phyloP scores from a whole-genome alignment of 306 rosid genomes.

The Astragalus glycyphyllos region DNA sequence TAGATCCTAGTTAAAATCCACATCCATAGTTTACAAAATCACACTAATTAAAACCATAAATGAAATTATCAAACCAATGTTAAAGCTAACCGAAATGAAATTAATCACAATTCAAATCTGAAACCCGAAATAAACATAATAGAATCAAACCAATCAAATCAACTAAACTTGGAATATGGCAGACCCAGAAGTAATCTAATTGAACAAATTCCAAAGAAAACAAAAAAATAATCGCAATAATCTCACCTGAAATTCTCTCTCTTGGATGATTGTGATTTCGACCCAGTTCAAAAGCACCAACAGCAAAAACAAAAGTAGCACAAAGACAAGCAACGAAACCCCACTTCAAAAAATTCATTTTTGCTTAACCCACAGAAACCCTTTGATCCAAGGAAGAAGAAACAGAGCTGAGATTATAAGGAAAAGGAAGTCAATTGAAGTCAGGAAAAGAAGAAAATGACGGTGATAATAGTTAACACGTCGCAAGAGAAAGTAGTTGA shows the following conservation, averaged over 20 bases:
- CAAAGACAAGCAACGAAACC: slow-evolving; percentile 56
- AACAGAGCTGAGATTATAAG: slow-evolving; percentile 28
- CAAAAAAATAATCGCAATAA: slow-evolving; percentile 25
- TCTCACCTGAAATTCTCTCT: slow-evolving; percentile 89
- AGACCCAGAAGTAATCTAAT: slow-evolving; percentile 20
- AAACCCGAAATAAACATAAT: slow-evolving; percentile 29
- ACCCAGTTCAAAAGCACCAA: slow-evolving; percentile 61
- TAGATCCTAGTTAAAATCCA: slow-evolving; percentile 48
- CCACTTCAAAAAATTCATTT: slow-evolving; percentile 63
- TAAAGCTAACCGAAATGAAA: neutral
- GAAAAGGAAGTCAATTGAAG: slow-evolving; percentile 36
- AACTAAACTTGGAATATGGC: neutral
- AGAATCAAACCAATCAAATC: slow-evolving; percentile 14
- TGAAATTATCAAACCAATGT: slow-evolving; percentile 22
- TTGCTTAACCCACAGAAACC: slow-evolving; percentile 35
- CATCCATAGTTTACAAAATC: neutral
- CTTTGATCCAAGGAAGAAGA: slow-evolving; percentile 18
- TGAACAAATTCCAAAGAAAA: neutral
- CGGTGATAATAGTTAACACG: slow-evolving; percentile 39
- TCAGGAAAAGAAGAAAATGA: slow-evolving; percentile 43
- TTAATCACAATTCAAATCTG: slow-evolving; percentile 11
- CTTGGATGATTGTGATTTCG: slow-evolving; percentile 70
- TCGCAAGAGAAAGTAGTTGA: slow-evolving; percentile 50
- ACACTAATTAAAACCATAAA: slow-evolving; percentile 35
- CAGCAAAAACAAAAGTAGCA: slow-evolving; percentile 52